Conservation (phyloP, 495 filamentous ascomycete species). For the Hypoxylon rickii region DNA sequence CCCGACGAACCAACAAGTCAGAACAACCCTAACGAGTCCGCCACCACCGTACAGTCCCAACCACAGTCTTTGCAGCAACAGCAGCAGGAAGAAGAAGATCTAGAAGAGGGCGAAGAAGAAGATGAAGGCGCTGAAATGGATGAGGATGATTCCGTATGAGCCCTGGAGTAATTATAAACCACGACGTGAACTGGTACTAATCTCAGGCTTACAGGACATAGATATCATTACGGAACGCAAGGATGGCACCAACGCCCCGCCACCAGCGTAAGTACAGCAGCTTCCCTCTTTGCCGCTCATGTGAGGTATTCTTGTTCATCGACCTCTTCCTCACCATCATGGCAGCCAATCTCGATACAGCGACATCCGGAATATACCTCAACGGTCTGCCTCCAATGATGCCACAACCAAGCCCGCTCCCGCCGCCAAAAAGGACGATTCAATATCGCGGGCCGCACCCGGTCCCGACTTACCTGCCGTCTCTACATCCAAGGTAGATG, state of each 20-base stretch:
- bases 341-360: constrained; percentile 58
- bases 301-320: neutral
- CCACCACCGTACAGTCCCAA: constrained; percentile 3
- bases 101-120: constrained; percentile 65
- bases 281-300: neutral
- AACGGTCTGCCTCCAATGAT: constrained; percentile 62
- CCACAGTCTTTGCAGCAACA: constrained; percentile 18
- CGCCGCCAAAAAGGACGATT: constrained; percentile 51
- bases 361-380: constrained; percentile 69
- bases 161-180: neutral
- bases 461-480: constrained; percentile 54
- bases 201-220: constrained; percentile 67
- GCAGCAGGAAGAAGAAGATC: constrained; percentile 46
- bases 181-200: constrained; percentile 20
- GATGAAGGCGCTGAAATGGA: constrained; percentile 77
- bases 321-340: constrained; percentile 17
- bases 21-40: constrained; percentile 16
- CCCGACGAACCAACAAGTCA: constrained; percentile 50
- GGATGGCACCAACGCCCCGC: constrained; percentile 73
- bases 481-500: constrained; percentile 79
- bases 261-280: constrained; percentile 59
- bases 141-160: constrained; percentile 62
- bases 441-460: constrained; percentile 22
- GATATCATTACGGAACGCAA: constrained; percentile 92
- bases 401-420: constrained; percentile 44